These are phyloP conservation scores for Podaxis rugospora DNA, from an alignment of 768 basidiomycete genomes.

Conservation along the genomic window DNA sequence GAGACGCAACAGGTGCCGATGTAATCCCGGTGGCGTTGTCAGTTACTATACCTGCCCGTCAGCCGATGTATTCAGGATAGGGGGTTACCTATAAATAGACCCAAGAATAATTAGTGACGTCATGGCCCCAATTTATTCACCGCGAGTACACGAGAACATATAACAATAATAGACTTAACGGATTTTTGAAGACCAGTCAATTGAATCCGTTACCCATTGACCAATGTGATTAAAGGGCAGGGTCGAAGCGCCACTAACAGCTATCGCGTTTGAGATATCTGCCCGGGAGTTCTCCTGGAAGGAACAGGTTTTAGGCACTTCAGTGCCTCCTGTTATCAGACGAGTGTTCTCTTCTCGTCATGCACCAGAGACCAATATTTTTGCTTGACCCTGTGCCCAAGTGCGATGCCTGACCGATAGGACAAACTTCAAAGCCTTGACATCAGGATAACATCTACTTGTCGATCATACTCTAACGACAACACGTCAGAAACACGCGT, in stretches of 20 bases:
- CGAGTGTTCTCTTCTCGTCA: not conserved
- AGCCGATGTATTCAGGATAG: not conserved
- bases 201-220: too few relatives aligned
- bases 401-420: not conserved
- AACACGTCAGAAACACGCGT: not conserved
- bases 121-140: not conserved
- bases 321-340: too few relatives aligned
- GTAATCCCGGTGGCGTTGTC: not conserved
- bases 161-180: too few relatives aligned
- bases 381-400: not conserved
- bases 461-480: not conserved
- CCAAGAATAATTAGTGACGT: not conserved
- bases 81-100: not conserved
- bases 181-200: too few relatives aligned
- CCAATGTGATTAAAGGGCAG: too few relatives aligned
- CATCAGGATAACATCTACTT: not conserved
- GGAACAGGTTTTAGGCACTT: too few relatives aligned
- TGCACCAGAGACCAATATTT: not conserved
- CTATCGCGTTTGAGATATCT: too few relatives aligned
- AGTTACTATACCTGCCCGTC: not conserved
- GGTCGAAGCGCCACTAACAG: too few relatives aligned
- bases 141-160: too few relatives aligned
- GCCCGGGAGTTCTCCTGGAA: too few relatives aligned
- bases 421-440: not conserved
- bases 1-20: too few relatives aligned